Conservation (phyloP, 192 early-diverging fungal species). For the Phlyctochytrium bullatum region DNA sequence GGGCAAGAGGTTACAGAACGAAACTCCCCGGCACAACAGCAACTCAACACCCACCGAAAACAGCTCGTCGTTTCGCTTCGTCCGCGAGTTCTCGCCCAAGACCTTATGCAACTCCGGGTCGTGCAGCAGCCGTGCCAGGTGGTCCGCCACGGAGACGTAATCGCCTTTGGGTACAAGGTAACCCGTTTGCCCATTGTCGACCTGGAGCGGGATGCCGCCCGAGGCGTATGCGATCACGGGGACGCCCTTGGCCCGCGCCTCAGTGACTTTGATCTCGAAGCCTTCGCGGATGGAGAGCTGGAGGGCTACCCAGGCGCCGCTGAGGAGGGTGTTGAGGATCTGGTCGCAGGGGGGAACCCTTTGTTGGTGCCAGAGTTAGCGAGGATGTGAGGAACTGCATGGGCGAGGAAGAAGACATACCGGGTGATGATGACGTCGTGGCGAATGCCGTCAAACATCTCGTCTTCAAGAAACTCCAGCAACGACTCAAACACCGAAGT, state of each 20-base stretch:
- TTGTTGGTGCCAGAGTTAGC: too few relatives aligned
- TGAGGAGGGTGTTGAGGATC: conserved; percentile 69
- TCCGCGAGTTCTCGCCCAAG: conserved; percentile 33
- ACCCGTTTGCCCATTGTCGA: conserved; percentile 64
- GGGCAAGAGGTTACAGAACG: too few relatives aligned
- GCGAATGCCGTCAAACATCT: conserved; percentile 12
- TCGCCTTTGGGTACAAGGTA: conserved; percentile 66
- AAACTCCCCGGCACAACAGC: not conserved
- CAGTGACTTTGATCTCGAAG: conserved; percentile 84
- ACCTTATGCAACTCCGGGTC: conserved; percentile 49
- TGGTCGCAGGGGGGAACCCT: conserved; percentile 79
- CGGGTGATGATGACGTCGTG: conserved; percentile 18
- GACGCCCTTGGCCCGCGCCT: conserved; percentile 64
- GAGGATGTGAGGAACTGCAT: too few relatives aligned
- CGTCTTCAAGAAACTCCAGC: conserved; percentile 26
- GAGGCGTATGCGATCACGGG: conserved; percentile 63
- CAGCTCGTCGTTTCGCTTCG: not conserved
- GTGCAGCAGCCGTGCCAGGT: conserved; percentile 57
- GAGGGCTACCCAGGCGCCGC: conserved; percentile 67
- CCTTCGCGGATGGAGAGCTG: conserved; percentile 81
- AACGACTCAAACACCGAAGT: conserved; percentile 52
- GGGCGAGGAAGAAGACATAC: conserved; percentile 4
- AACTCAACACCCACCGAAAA: not conserved
- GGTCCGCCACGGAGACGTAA: conserved; percentile 56
- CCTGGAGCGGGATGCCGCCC: conserved; percentile 82